A percentile compares a stretch with the other conserved stretches of the same genome.
These are phyloP conservation scores for Nakaseomyces uthaithaninus DNA, from an alignment of 1,139 yeast genomes.

Conservation along the genomic window DNA sequence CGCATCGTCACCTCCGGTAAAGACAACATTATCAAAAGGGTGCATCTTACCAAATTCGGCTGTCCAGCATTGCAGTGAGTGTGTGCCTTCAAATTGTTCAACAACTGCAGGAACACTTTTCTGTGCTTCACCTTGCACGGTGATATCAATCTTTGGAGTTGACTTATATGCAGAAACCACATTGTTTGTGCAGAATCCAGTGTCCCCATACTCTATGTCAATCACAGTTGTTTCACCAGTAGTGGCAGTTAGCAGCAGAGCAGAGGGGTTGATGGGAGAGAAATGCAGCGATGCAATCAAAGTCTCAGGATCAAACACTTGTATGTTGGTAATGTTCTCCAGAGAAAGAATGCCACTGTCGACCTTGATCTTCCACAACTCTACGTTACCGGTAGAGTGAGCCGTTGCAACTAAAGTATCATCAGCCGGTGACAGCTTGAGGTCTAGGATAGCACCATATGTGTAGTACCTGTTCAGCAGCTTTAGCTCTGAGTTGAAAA, in stretches of 20 bases:
- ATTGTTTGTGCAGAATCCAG: constrained; percentile 7
- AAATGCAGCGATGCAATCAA: constrained; percentile 64
- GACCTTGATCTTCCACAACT: constrained; percentile 46
- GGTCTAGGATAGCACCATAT: constrained; percentile 65
- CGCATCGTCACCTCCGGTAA: constrained; percentile 90
- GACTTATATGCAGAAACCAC: constrained; percentile 10
- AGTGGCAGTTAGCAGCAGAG: constrained; percentile 48
- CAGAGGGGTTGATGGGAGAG: constrained; percentile 36
- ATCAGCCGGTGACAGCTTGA: constrained; percentile 56
- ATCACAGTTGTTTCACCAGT: constrained; percentile 41
- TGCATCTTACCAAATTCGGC: constrained; percentile 60
- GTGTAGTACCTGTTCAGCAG: constrained; percentile 33
- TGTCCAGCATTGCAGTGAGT: constrained; percentile 84
- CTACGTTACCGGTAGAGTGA: constrained; percentile 72
- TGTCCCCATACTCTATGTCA: constrained; percentile 15
- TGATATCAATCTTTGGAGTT: constrained; percentile 9
- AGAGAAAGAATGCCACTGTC: constrained; percentile 19
- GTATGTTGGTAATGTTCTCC: constrained; percentile 28
- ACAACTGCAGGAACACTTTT: constrained; percentile 11
- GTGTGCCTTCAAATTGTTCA: constrained; percentile 31
- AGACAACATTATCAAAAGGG: constrained; percentile 49
- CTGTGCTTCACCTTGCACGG: constrained; percentile 20
- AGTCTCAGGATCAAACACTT: constrained; percentile 40
- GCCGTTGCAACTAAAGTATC: constrained; percentile 46
- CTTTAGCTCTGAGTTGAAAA: constrained; percentile 35